Evolutionary conservation across 2,329 filamentous ascomycete species (phyloP).

Genomic region (Plenodomus tracheiphilus): DNA sequence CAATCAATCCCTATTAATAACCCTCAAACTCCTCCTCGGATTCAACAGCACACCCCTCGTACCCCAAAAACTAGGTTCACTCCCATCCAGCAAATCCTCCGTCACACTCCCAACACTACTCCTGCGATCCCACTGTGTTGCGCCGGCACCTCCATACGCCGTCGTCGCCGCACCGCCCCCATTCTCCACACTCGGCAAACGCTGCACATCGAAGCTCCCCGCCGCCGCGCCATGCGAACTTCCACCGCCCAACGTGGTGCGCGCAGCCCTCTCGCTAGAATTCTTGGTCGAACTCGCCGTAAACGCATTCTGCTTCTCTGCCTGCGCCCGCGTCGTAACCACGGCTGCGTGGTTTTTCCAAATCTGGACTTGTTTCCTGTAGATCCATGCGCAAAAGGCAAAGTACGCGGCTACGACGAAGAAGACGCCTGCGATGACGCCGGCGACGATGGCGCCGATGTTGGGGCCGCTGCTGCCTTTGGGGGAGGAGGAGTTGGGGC

Average conservation of each 20-base stretch:
- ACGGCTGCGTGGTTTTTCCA: slow-evolving; percentile 73
- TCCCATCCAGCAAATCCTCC: slow-evolving; percentile 63
- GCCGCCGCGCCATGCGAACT: slow-evolving; percentile 20
- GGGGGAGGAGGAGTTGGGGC: slow-evolving; percentile 22
- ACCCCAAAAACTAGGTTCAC: slow-evolving; percentile 72
- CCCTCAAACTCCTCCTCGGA: slow-evolving; percentile 68
- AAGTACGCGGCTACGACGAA: slow-evolving; percentile 66
- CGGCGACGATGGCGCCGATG: slow-evolving; percentile 60
- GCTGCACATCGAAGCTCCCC: slow-evolving; percentile 22
- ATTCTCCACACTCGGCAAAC: slow-evolving; percentile 14
- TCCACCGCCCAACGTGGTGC: slow-evolving; percentile 13
- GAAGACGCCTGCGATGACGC: slow-evolving; percentile 67
- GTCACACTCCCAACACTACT: slow-evolving; percentile 53
- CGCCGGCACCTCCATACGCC: slow-evolving; percentile 22
- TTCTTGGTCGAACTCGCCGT: slow-evolving; percentile 27
- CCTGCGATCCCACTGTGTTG: slow-evolving; percentile 35
- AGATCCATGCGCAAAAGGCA: slow-evolving; percentile 73
- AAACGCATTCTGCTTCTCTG: slow-evolving; percentile 42
- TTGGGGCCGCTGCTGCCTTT: slow-evolving; percentile 45
- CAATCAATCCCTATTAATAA: slow-evolving; percentile 63
- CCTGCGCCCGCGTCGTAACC: slow-evolving; percentile 59
- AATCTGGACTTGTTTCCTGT: slow-evolving; percentile 69
- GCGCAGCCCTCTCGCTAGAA: slow-evolving; percentile 26
- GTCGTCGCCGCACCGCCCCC: not conserved
- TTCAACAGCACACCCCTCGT: slow-evolving; percentile 64